Conservation (phyloP, 208 protist genomes). For the Wallacemonas sp. region DNA sequence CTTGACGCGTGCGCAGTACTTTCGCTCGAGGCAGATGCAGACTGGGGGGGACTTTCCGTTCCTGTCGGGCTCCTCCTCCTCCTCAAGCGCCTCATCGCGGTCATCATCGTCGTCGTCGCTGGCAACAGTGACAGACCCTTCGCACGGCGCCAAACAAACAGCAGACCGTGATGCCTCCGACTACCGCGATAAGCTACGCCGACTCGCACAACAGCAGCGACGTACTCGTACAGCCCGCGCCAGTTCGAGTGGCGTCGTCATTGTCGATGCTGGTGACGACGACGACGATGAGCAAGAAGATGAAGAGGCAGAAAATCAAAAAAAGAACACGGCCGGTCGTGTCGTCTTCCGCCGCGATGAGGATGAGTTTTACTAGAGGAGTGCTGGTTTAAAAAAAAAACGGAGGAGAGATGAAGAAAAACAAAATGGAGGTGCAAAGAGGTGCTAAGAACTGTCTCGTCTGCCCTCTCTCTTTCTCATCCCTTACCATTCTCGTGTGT, state of each 20-base stretch:
- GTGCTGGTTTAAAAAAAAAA: too few relatives aligned
- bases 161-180: not conserved
- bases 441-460: too few relatives aligned
- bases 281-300: not conserved
- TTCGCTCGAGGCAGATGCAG: constrained; percentile 9
- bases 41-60: constrained; percentile 8
- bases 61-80: constrained; percentile 11
- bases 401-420: not conserved
- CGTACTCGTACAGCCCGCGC: not conserved
- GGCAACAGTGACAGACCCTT: too few relatives aligned
- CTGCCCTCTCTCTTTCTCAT: not conserved
- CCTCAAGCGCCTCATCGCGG: not conserved
- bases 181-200: constrained; percentile 7
- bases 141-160: not conserved
- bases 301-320: too few relatives aligned
- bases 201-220: not conserved
- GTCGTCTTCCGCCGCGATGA: not conserved
- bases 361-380: too few relatives aligned
- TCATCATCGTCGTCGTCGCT: constrained; percentile 3
- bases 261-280: constrained; percentile 9
- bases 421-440: too few relatives aligned
- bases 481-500: not conserved
- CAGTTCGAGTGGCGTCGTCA: not conserved
- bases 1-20: constrained; percentile 25
- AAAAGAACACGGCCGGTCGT: too few relatives aligned